phyloP scores from a whole-genome alignment of 352 stramenopile genomes.

The Plasmopara viticola region DNA sequence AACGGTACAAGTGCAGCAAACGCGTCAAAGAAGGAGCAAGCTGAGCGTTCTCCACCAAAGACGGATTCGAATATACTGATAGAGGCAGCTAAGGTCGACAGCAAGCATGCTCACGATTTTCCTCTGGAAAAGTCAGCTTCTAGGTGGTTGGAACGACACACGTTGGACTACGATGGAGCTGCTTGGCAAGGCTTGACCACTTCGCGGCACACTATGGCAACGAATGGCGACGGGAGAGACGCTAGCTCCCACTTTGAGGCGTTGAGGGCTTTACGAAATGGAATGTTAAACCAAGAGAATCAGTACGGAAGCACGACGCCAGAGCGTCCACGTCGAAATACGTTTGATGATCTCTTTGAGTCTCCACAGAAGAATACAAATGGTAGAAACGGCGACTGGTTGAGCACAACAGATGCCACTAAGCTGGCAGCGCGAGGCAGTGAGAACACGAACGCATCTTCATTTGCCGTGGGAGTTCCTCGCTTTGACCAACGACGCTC shows the following conservation, averaged over 20 bases:
- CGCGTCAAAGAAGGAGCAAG: slow-evolving; percentile 3
- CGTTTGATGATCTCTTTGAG: slow-evolving; percentile 72
- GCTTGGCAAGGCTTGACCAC: slow-evolving; percentile 7
- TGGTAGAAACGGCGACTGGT: not conserved
- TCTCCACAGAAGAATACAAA: slow-evolving; percentile 34
- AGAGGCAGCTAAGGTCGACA: not conserved
- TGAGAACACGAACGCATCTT: slow-evolving; percentile 5
- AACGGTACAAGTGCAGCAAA: slow-evolving; percentile 1
- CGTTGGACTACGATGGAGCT: slow-evolving; percentile 17
- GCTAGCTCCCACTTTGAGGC: slow-evolving; percentile 7
- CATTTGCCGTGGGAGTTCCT: slow-evolving; percentile 29
- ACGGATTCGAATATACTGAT: too few relatives aligned
- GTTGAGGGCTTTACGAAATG: not conserved
- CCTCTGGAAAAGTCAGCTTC: slow-evolving; percentile 2
- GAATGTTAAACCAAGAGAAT: not conserved
- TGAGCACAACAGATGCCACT: not conserved
- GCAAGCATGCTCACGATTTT: not conserved
- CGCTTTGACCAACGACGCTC: slow-evolving; percentile 44
- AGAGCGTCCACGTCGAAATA: slow-evolving; percentile 40
- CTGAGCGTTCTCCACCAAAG: slow-evolving; percentile 1
- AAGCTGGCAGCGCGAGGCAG: slow-evolving; percentile 12
- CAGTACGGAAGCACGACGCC: slow-evolving; percentile 14
- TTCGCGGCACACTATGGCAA: slow-evolving; percentile 34
- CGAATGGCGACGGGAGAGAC: slow-evolving; percentile 10
- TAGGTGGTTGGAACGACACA: slow-evolving; percentile 18